Conservation (phyloP, 2,329 filamentous ascomycete genomes). For the Cladosporium sp. region DNA sequence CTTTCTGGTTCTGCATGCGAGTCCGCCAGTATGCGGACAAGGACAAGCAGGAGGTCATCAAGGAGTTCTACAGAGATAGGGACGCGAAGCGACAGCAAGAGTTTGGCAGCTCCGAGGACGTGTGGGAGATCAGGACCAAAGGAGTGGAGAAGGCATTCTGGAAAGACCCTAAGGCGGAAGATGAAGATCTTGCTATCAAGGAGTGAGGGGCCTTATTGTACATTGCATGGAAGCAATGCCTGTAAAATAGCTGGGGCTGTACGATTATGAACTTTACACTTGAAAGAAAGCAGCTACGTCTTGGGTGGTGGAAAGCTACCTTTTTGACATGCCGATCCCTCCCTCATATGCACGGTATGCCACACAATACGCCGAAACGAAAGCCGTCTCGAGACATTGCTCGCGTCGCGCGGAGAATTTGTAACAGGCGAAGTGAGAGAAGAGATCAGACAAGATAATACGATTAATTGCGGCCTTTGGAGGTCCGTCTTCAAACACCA, state of each 20-base stretch:
- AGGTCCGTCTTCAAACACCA: background rate
- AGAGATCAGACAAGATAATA: background rate
- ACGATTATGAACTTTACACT: constrained; percentile 1
- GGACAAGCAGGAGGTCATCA: constrained; percentile 57
- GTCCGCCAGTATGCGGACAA: constrained; percentile 60
- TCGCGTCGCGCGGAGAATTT: too few relatives aligned
- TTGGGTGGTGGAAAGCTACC: too few relatives aligned
- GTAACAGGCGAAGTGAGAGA: too few relatives aligned
- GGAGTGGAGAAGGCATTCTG: constrained; percentile 51
- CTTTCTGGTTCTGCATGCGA: constrained; percentile 98
- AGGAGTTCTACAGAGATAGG: constrained; percentile 64
- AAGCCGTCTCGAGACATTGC: too few relatives aligned
- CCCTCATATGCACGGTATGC: too few relatives aligned
- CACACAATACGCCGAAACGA: too few relatives aligned
- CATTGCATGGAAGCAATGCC: background rate
- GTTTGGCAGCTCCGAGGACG: constrained; percentile 77
- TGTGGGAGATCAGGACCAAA: constrained; percentile 73
- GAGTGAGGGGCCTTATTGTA: background rate
- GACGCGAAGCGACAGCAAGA: constrained; percentile 57
- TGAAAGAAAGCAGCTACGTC: background rate
- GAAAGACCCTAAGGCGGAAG: constrained; percentile 31
- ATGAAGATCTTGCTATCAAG: constrained; percentile 13
- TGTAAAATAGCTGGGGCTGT: constrained; percentile 1
- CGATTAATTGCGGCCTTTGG: background rate
- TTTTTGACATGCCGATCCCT: too few relatives aligned